These are phyloP conservation scores for Cymodocea nodosa DNA, from an alignment of 116 monocot species.

Conservation along the genomic window DNA sequence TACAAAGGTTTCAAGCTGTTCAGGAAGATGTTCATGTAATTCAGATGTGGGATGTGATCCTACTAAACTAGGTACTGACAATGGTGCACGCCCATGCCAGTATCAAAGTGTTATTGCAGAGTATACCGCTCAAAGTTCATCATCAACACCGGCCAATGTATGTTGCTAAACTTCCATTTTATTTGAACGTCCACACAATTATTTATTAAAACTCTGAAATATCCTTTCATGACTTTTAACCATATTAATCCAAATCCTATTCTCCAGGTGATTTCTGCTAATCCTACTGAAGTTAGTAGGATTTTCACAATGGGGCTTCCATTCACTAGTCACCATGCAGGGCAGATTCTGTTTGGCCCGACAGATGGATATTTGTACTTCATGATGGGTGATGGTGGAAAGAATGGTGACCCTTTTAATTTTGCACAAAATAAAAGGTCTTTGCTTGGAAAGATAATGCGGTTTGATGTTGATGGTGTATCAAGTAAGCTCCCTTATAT, in stretches of 20 bases:
- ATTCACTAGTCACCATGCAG: constrained; percentile 62
- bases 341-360: constrained; percentile 90
- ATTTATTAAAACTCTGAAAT: too few species aligned
- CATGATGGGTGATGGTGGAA: constrained; percentile 92
- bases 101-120: constrained; percentile 74
- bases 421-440: constrained; percentile 83
- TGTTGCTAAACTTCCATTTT: not conserved
- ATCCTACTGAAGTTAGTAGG: constrained; percentile 69
- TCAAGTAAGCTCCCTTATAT: constrained; percentile 38
- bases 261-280: constrained; percentile 43
- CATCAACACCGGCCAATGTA: constrained; percentile 49
- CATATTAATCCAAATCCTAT: not conserved
- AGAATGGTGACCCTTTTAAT: constrained; percentile 64
- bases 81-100: constrained; percentile 52
- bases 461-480: constrained; percentile 48
- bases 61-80: constrained; percentile 41
- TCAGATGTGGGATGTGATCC: constrained; percentile 64
- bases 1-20: constrained; percentile 43
- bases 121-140: constrained; percentile 52
- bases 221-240: not conserved
- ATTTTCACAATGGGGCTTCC: constrained; percentile 90
- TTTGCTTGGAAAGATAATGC: constrained; percentile 81
- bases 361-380: constrained; percentile 84
- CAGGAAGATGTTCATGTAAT: constrained; percentile 82
- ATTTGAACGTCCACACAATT: too few species aligned